A percentile compares a stretch with the other conserved stretches of the same genome.
These are phyloP conservation scores for Friedmanniomyces simplex DNA, from an alignment of 495 filamentous ascomycete species.

Conservation along the genomic window DNA sequence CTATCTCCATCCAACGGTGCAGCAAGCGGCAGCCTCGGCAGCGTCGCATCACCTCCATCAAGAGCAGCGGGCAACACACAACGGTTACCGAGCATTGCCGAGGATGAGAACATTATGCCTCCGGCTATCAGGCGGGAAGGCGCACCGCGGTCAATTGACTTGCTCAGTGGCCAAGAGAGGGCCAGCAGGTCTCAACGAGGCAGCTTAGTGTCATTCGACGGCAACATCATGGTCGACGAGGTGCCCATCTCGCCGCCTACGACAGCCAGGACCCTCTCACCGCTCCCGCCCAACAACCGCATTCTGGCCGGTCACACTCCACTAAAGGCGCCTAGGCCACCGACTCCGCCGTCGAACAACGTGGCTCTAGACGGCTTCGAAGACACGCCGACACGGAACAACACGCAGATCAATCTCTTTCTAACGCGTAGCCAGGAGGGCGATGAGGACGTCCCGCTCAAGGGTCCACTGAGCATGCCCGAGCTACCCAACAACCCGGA, in stretches of 20 bases:
- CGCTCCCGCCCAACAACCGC: constrained; percentile 14
- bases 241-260: constrained; percentile 16
- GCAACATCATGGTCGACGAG: constrained; percentile 12
- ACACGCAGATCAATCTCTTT: constrained; percentile 20
- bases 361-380: constrained; percentile 7
- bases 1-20: constrained; percentile 3
- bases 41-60: constrained; percentile 12
- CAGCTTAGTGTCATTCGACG: constrained; percentile 8
- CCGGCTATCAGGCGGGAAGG: constrained; percentile 4
- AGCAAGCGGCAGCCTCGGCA: background rate
- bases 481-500: constrained; percentile 18
- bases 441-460: constrained; percentile 40
- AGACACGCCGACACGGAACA: constrained; percentile 21
- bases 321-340: constrained; percentile 7
- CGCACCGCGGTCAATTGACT: constrained; percentile 13
- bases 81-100: constrained; percentile 17
- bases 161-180: background rate
- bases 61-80: background rate
- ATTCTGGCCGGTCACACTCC: constrained; percentile 21
- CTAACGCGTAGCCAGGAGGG: constrained; percentile 5
- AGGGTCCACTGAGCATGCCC: constrained; percentile 19
- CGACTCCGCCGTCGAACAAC: constrained; percentile 6
- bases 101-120: constrained; percentile 13
- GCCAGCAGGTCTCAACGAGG: background rate
- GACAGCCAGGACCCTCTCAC: constrained; percentile 5